Evolutionary conservation across 345 rosid species (phyloP).

Genomic region (Bretschneidera sinensis): DNA sequence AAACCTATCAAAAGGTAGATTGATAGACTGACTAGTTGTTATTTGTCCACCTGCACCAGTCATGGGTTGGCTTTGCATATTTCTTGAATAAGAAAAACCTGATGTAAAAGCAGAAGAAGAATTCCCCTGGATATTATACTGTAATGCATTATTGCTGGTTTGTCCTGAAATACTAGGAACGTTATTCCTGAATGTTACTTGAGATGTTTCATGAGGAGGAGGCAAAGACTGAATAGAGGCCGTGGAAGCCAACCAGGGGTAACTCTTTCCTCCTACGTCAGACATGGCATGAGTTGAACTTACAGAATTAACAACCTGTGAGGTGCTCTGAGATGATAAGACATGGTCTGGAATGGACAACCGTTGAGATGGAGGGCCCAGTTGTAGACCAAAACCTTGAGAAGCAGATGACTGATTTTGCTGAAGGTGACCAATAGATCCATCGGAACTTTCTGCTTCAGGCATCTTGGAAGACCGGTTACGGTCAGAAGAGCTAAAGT

Average conservation of each 20-base stretch:
- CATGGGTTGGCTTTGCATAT: constrained; percentile 37
- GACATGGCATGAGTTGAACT: constrained; percentile 29
- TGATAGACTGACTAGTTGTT: constrained; percentile 24
- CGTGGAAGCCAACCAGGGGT: constrained; percentile 39
- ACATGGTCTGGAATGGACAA: constrained; percentile 31
- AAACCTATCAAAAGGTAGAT: constrained; percentile 34
- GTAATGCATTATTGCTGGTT: constrained; percentile 17
- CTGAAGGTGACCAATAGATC: constrained; percentile 48
- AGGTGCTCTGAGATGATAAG: constrained; percentile 35
- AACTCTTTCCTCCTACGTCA: constrained; percentile 38
- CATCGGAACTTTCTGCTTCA: constrained; percentile 50
- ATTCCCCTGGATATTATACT: constrained; percentile 23
- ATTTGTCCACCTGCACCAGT: constrained; percentile 32
- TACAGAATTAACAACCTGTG: constrained; percentile 23
- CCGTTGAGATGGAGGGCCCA: constrained; percentile 78
- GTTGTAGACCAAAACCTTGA: constrained; percentile 75
- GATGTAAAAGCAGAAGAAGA: constrained; percentile 28
- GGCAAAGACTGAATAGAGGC: constrained; percentile 33
- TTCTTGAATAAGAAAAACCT: constrained; percentile 46
- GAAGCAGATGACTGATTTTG: constrained; percentile 52
- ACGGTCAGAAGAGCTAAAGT: constrained; percentile 38
- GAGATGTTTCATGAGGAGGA: constrained; percentile 38
- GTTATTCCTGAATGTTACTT: constrained; percentile 32
- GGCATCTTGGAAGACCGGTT: constrained; percentile 39
- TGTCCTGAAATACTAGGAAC: constrained; percentile 34